A percentile compares a stretch with the other conserved stretches of the same genome.
phyloP scores from a whole-genome alignment of 2,329 filamentous ascomycete species.

The Emericellopsis atlantica region DNA sequence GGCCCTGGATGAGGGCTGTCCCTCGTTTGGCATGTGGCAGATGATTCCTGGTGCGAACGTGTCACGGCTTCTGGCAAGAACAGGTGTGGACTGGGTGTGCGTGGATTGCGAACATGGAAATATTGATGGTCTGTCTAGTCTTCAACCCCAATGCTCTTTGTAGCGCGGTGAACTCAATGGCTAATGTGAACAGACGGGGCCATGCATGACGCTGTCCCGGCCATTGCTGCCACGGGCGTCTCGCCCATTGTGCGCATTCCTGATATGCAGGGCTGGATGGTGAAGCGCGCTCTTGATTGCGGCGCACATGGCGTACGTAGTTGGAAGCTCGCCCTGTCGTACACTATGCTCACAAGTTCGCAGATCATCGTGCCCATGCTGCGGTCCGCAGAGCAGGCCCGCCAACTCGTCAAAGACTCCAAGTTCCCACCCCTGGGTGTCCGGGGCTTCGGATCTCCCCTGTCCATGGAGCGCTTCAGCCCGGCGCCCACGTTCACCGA shows the following conservation, averaged over 20 bases:
- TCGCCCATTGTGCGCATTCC: constrained; percentile 37
- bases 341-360: constrained; percentile 3
- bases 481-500: constrained; percentile 30
- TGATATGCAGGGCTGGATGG: constrained; percentile 32
- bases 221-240: constrained; percentile 31
- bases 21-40: constrained; percentile 49
- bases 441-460: constrained; percentile 36
- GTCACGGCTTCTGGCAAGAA: constrained; percentile 44
- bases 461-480: constrained; percentile 27
- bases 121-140: constrained; percentile 24
- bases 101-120: constrained; percentile 43
- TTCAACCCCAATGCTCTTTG: background rate
- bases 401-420: constrained; percentile 29
- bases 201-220: constrained; percentile 41
- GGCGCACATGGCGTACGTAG: constrained; percentile 34
- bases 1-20: constrained; percentile 31
- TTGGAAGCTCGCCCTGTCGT: too few species aligned
- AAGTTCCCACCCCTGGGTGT: constrained; percentile 37
- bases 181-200: constrained; percentile 20
- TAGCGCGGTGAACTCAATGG: background rate
- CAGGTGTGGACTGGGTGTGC: constrained; percentile 55
- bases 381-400: constrained; percentile 29
- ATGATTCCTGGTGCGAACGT: constrained; percentile 49
- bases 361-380: constrained; percentile 32
- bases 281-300: constrained; percentile 36